A percentile compares a stretch with the other conserved stretches of the same genome.
Evolutionary conservation across 345 rosid species (phyloP).

Genomic region (Heritiera littoralis): DNA sequence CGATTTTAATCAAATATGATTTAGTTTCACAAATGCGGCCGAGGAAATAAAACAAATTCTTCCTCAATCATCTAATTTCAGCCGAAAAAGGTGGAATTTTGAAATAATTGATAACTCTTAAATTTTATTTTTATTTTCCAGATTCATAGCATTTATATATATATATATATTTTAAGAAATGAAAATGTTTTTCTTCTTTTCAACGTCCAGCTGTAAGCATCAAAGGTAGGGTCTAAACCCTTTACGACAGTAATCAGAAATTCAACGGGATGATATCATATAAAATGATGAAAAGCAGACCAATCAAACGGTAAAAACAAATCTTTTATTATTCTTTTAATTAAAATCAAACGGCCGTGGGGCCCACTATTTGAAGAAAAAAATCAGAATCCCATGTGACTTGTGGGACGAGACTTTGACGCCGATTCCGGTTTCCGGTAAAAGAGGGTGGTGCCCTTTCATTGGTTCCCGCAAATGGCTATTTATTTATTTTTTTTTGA

Average conservation of each 20-base stretch:
- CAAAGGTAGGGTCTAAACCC: background rate
- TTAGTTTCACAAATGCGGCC: conserved; percentile 4
- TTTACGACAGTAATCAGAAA: background rate
- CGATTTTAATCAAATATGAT: background rate
- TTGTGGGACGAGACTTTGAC: conserved; percentile 43
- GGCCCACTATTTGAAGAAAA: background rate
- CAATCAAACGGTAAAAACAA: background rate
- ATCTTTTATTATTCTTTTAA: background rate
- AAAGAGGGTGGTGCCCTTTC: conserved; percentile 18
- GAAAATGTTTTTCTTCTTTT: background rate
- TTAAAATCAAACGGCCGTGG: background rate
- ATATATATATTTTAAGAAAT: background rate
- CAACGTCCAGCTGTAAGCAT: conserved; percentile 2
- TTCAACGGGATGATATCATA: conserved; percentile 6
- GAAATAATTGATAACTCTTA: background rate
- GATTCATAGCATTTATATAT: background rate
- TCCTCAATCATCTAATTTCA: background rate
- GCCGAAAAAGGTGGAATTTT: background rate
- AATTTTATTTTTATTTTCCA: background rate
- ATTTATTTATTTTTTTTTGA: no score
- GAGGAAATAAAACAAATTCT: background rate
- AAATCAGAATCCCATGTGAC: conserved; percentile 52
- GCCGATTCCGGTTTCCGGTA: conserved; percentile 47
- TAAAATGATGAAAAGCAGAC: background rate
- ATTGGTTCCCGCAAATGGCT: conserved; percentile 22